Conservation (phyloP, 2,329 filamentous ascomycete species). For the Aureobasidium namibiae region DNA sequence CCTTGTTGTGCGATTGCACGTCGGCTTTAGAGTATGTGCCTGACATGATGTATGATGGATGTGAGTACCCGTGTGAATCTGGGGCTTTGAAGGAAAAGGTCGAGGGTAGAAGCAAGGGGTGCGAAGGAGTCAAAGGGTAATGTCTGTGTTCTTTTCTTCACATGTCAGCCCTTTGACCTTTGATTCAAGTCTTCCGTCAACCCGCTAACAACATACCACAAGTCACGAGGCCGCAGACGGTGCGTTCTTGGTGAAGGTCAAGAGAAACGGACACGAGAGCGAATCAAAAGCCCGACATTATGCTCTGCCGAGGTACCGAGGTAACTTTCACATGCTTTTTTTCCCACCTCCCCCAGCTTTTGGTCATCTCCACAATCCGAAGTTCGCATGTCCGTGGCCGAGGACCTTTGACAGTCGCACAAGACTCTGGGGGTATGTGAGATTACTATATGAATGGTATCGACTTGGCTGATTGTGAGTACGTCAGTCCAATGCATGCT, state of each 20-base stretch:
- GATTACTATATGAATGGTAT: background rate
- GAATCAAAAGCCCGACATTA: background rate
- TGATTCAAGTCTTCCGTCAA: background rate
- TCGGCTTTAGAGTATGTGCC: slow-evolving; percentile 77
- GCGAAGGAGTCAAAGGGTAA: background rate
- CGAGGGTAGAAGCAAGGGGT: background rate
- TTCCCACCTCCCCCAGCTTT: background rate
- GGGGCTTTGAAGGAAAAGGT: background rate
- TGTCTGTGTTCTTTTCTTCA: slow-evolving; percentile 5
- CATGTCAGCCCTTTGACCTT: background rate
- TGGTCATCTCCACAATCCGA: background rate
- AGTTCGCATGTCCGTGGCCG: background rate
- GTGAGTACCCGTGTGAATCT: background rate
- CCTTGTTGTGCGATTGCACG: slow-evolving; percentile 86
- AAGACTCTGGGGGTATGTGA: background rate
- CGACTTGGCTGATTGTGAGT: background rate
- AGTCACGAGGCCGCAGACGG: background rate
- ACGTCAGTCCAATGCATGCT: background rate
- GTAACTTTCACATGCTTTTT: background rate
- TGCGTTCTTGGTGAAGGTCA: background rate
- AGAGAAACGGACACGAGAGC: background rate
- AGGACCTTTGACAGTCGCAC: background rate
- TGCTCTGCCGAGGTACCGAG: background rate
- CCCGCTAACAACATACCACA: slow-evolving; percentile 3
- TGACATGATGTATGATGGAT: slow-evolving; percentile 56